Evolutionary conservation across 2,329 filamentous ascomycete species (phyloP), one percentile per base, ranked within the genome.

Genomic region (Chaetomiaceae sp.): DNA sequence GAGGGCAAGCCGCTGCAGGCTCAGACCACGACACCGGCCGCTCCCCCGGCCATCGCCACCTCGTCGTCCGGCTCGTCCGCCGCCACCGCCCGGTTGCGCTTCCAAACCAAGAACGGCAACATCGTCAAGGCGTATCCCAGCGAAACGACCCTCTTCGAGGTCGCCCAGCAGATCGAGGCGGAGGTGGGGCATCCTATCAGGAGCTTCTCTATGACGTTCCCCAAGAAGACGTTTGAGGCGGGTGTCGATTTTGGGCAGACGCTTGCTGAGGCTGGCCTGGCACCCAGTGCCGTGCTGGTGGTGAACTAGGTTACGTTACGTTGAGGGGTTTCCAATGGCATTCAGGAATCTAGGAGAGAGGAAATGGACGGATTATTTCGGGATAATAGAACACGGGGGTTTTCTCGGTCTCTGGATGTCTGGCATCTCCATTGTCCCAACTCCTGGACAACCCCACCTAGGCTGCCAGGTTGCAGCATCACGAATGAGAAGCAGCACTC

Each of bases 131-230:
- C 87, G 0, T 83, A 95, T 57, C 85, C 89, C 0, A 90, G 88
- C 5, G 89, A 95, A 52, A 95, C 90, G 3, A 97, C 93, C 0
- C 73, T 99, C 10, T 96, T 96, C 62, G 92, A 99, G 71, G 84
- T 99, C 44, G 90, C 88, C 0, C 82, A 91, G 60, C 79, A 84
- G 51, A 66, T 99, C 20, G 74, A 82, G 65, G 69, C 79, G 44
- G 89, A 96, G 65, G 83, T 80, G 44, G 89, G 87, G 0, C 68
- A 80, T 5, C 70, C 81, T 3, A 86, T 95, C 13, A 79, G 75
- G 20, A 89, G 82, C 60, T 96, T 99, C 66, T 82, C 85, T 1
- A 87, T 86, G 61, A 96, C 84, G 17, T 97, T 95, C 62, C 93
- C 93, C 0, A 83, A 81, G 64, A 96, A 96, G 75, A 81, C 82